Conservation (phyloP, 192 early-diverging fungal genomes). For the Lobosporangium transversale region DNA sequence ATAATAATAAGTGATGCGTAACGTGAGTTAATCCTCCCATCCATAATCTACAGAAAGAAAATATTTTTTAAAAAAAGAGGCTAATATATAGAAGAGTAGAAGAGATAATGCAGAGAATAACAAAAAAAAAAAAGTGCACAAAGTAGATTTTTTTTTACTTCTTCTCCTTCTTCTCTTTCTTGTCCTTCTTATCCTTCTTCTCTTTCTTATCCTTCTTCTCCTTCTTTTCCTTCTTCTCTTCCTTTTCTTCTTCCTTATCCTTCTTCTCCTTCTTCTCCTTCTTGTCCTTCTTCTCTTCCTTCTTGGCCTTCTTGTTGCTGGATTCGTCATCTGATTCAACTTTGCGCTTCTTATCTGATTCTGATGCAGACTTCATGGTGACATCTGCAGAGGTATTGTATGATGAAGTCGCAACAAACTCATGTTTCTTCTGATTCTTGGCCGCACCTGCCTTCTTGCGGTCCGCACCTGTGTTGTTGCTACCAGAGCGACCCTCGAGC, state of each 20-base stretch:
- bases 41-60: conserved; percentile 41
- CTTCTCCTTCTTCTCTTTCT: conserved; percentile 64
- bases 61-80: background rate
- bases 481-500: conserved; percentile 81
- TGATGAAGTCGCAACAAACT: conserved; percentile 60
- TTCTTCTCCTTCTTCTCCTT: conserved; percentile 57
- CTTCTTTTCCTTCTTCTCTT: conserved; percentile 53
- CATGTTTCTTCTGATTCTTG: conserved; percentile 73
- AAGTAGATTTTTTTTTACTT: conserved; percentile 29
- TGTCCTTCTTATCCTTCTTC: conserved; percentile 64
- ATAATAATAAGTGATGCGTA: background rate
- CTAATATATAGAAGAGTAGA: too few species aligned
- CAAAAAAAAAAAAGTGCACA: conserved; percentile 6
- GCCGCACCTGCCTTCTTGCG: conserved; percentile 75
- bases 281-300: conserved; percentile 56
- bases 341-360: conserved; percentile 56
- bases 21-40: too few species aligned
- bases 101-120: conserved; percentile 18
- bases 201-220: conserved; percentile 60
- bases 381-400: conserved; percentile 58
- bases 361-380: conserved; percentile 38
- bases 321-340: conserved; percentile 48
- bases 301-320: conserved; percentile 52
- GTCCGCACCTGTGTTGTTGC: conserved; percentile 62
- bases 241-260: conserved; percentile 58